phyloP scores from a whole-genome alignment of 176 grass and related monocot species.

The Zizania latifolia region DNA sequence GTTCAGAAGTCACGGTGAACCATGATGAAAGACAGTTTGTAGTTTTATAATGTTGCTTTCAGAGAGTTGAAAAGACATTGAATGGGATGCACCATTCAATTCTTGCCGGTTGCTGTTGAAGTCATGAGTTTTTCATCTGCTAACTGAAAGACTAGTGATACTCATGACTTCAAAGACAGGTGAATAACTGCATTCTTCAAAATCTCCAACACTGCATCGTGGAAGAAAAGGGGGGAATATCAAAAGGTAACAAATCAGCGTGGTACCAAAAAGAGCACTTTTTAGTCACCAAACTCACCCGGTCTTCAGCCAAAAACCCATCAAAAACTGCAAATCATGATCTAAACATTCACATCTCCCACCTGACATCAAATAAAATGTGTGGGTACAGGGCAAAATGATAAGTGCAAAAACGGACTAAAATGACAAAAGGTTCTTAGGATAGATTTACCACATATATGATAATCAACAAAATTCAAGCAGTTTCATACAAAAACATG shows the following conservation, averaged over 20 bases:
- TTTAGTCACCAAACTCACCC: constrained; percentile 32
- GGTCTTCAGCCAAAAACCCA: constrained; percentile 27
- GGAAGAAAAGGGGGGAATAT: background rate
- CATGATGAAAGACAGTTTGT: background rate
- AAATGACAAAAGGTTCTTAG: background rate
- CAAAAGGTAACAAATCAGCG: constrained; percentile 19
- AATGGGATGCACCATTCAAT: constrained; percentile 22
- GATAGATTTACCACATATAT: constrained; percentile 25
- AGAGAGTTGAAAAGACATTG: background rate
- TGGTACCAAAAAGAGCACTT: background rate
- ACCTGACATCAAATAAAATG: constrained; percentile 15
- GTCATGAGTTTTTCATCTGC: constrained; percentile 30
- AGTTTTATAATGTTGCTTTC: constrained; percentile 16
- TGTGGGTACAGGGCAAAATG: background rate
- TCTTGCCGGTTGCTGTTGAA: constrained; percentile 17
- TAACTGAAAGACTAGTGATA: constrained; percentile 30
- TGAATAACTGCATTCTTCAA: constrained; percentile 26
- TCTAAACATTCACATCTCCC: constrained; percentile 32
- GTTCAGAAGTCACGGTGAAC: background rate
- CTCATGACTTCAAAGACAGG: constrained; percentile 49
- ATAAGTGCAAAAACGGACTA: background rate
- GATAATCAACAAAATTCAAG: constrained; percentile 42
- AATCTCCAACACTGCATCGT: constrained; percentile 30
- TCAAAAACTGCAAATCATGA: constrained; percentile 44
- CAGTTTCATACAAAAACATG: constrained; percentile 50